Conservation (phyloP, 1,284 basidiomycete genomes). For the Abortiporus biennis region DNA sequence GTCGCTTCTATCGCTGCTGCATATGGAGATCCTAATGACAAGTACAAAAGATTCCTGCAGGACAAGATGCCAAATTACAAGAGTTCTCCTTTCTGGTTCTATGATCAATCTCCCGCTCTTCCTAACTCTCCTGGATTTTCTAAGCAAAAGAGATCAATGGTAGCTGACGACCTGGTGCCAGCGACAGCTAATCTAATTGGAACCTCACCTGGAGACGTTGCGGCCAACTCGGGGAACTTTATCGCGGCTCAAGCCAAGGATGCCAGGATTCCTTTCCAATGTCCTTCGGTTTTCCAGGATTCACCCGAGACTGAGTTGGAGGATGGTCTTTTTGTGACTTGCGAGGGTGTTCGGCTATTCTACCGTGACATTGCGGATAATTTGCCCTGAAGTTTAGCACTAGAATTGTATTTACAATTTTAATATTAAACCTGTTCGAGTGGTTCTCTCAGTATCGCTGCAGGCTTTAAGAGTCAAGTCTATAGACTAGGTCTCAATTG, state of each 20-base stretch:
- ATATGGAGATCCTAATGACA: constrained; percentile 51
- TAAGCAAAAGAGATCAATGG: constrained; percentile 14
- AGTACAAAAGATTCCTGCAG: constrained; percentile 44
- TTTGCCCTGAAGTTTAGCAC: too few species aligned
- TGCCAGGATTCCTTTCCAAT: constrained; percentile 28
- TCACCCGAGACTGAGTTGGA: constrained; percentile 37
- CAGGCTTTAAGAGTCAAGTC: too few species aligned
- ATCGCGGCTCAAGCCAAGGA: constrained; percentile 1
- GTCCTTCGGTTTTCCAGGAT: constrained; percentile 35
- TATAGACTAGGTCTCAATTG: too few species aligned
- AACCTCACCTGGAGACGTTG: background rate
- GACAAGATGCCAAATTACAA: constrained; percentile 33
- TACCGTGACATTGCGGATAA: too few species aligned
- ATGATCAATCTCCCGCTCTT: constrained; percentile 35
- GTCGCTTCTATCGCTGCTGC: constrained; percentile 47
- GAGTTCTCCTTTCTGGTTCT: constrained; percentile 43
- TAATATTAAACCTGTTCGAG: too few species aligned
- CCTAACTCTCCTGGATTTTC: constrained; percentile 23
- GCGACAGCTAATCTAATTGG: constrained; percentile 1
- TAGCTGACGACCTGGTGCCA: background rate
- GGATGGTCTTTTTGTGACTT: constrained; percentile 41
- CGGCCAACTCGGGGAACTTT: constrained; percentile 4
- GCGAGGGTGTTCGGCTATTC: constrained; percentile 36
- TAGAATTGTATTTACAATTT: too few species aligned
- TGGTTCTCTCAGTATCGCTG: too few species aligned